Evolutionary conservation across 1,284 basidiomycete species (phyloP).

Genomic region (Stereum hirsutum): DNA sequence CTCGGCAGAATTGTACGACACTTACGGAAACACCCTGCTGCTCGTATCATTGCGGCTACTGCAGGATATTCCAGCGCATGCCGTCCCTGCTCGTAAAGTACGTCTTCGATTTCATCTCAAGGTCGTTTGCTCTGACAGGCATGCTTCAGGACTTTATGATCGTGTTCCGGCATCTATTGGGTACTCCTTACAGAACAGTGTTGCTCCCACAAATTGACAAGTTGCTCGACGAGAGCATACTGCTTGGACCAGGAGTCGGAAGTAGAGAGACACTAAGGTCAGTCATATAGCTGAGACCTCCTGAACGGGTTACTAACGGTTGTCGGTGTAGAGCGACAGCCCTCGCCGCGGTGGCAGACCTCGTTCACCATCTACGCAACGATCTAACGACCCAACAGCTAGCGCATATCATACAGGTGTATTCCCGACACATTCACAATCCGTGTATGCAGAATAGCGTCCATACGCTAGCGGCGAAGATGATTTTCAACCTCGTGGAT

Average conservation of each 20-base stretch:
- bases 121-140: constrained; percentile 2
- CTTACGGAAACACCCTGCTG: constrained; percentile 79
- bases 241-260: constrained; percentile 77
- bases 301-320: neutral
- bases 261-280: constrained; percentile 81
- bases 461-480: constrained; percentile 90
- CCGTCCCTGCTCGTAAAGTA: constrained; percentile 76
- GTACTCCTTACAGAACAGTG: constrained; percentile 72
- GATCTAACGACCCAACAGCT: constrained; percentile 82
- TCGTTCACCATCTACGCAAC: constrained; percentile 85
- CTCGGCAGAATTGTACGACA: constrained; percentile 59
- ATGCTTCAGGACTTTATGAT: constrained; percentile 77
- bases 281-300: constrained; percentile 10
- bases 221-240: constrained; percentile 85
- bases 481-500: constrained; percentile 88
- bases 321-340: constrained; percentile 55
- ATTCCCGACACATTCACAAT: constrained; percentile 88
- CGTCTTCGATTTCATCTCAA: constrained; percentile 5
- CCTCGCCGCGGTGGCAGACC: constrained; percentile 87
- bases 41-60: constrained; percentile 79
- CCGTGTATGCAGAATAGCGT: constrained; percentile 74
- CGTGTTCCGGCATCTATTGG: constrained; percentile 87
- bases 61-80: constrained; percentile 89
- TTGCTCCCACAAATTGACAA: constrained; percentile 86
- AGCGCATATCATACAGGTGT: constrained; percentile 75